Evolutionary conservation across 1,284 basidiomycete genomes (phyloP).

Genomic region (Cutaneotrichosporon daszewskae): DNA sequence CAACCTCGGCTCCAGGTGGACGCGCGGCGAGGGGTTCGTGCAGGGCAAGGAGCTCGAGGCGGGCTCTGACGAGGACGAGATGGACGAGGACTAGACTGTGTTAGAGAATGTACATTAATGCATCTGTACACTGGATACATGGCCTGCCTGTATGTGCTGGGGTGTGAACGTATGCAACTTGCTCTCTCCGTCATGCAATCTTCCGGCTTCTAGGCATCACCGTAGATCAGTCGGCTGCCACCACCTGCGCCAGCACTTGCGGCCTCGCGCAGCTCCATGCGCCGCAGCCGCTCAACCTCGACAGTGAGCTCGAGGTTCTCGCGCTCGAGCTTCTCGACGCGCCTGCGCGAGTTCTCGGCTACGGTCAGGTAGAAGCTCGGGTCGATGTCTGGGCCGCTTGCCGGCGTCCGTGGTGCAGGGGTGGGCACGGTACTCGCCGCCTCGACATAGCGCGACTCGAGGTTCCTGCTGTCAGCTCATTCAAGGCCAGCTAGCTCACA

Average conservation of each 20-base stretch:
- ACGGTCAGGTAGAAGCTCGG: conserved; percentile 19
- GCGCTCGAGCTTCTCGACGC: conserved; percentile 25
- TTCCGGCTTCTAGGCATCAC: too few species aligned
- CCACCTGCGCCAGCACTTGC: too few species aligned
- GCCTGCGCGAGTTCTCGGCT: conserved; percentile 22
- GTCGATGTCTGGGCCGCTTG: conserved; percentile 5
- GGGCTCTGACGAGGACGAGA: conserved; percentile 20
- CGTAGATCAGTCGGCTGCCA: not conserved
- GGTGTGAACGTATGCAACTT: too few species aligned
- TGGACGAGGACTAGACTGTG: conserved; percentile 34
- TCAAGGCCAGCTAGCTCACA: conserved; percentile 3
- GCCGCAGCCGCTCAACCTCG: conserved; percentile 16
- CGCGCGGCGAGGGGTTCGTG: conserved; percentile 58
- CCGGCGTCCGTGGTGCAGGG: not conserved
- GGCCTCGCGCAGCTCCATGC: conserved; percentile 6
- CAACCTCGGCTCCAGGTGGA: conserved; percentile 66
- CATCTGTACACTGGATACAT: too few species aligned
- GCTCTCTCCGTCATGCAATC: too few species aligned
- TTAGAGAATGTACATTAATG: too few species aligned
- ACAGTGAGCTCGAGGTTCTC: conserved; percentile 31
- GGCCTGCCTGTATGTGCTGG: too few species aligned
- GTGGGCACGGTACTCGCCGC: not conserved
- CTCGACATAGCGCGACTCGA: conserved; percentile 7
- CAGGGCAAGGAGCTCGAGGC: conserved; percentile 56
- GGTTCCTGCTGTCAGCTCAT: not conserved